Evolutionary conservation across 2,329 filamentous ascomycete genomes (phyloP), one percentile per base, ranked within the genome.

Genomic region (Pseudogymnoascus sp.): DNA sequence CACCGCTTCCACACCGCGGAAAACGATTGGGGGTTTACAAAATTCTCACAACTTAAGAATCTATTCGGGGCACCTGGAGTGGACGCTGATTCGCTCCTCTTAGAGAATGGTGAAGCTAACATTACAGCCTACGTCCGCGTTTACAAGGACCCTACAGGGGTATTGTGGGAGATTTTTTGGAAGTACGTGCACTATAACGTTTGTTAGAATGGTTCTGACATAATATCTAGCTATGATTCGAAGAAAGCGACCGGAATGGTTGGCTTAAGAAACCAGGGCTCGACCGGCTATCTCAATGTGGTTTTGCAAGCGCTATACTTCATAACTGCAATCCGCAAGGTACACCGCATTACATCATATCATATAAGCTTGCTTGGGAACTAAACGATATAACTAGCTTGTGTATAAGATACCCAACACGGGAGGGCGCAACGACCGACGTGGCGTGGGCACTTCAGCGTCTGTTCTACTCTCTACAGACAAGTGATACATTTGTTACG

Each of bases 191-290:
- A 31, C 25, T 53, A 12, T n/a, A 31, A 16, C 6, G n/a, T 53
- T 25, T 25, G 5, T 16, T 4, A 18, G 47, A 53, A 16, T 31
- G 8, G 25, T 11, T 6, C 25, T 53, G 47, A 53, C 25, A 11
- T 28, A 53, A 53, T 16, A 16, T 31, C 7, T 31, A 53, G 47
- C 77, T 99, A 99, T 74, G 92, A 99, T 74, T 97, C 93, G 16
- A 99, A 97, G 78, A 96, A 94, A 74, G 92, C 97, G 77, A 99
- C 94, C 0, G 94, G 93, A 63, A 97, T 92, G 79, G 94, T 99
- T 50, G 94, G 94, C 2, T 80, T 99, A 62, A 94, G 94, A 76
- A 99, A 99, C 72, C 94, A 97, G 75, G 94, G 94, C 66, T 94
- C 94, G 59, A 94, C 90, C 1, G 93, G 90, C 76, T 94, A 94